A percentile compares a stretch with the other conserved stretches of the same genome.
Evolutionary conservation across 148 eudicot genomes (phyloP).

Genomic region (Nepenthes mirabilis): DNA sequence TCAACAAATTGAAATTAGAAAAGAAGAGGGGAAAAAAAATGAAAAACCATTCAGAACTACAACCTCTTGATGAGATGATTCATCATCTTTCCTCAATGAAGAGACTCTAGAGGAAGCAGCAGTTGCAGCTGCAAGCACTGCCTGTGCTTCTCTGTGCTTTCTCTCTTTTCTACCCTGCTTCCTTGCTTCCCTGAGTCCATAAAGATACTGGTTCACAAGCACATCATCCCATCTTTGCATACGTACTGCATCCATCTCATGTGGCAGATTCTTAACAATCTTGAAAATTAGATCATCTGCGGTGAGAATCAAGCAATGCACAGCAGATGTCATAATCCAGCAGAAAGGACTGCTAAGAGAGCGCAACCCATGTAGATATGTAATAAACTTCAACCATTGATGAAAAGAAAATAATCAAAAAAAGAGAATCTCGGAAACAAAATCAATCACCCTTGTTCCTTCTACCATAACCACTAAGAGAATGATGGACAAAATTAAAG

Average conservation of each 20-base stretch:
- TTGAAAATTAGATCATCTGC: constrained; percentile 67
- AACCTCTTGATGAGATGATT: constrained; percentile 57
- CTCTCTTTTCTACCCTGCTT: constrained; percentile 91
- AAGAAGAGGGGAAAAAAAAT: background rate
- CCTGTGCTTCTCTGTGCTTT: constrained; percentile 92
- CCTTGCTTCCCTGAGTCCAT: constrained; percentile 77
- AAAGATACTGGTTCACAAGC: constrained; percentile 58
- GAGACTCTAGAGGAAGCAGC: constrained; percentile 86
- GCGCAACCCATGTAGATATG: background rate
- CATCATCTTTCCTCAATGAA: constrained; percentile 87
- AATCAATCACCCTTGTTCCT: background rate
- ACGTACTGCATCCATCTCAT: constrained; percentile 49
- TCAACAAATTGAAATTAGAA: background rate
- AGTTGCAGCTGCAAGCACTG: constrained; percentile 89
- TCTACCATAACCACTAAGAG: background rate
- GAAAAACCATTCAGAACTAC: constrained; percentile 3
- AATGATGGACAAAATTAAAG: background rate
- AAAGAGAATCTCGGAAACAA: background rate
- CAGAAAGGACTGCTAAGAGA: background rate
- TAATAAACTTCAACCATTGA: background rate
- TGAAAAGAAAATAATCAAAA: background rate
- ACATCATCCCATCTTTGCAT: constrained; percentile 84
- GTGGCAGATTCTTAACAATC: constrained; percentile 56
- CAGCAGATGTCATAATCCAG: background rate
- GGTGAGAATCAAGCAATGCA: constrained; percentile 3